Percentiles rank a stretch among this genome's conserved stretches.
phyloP scores from a whole-genome alignment of 1,139 yeast genomes.

The Geotrichum carabidarum region DNA sequence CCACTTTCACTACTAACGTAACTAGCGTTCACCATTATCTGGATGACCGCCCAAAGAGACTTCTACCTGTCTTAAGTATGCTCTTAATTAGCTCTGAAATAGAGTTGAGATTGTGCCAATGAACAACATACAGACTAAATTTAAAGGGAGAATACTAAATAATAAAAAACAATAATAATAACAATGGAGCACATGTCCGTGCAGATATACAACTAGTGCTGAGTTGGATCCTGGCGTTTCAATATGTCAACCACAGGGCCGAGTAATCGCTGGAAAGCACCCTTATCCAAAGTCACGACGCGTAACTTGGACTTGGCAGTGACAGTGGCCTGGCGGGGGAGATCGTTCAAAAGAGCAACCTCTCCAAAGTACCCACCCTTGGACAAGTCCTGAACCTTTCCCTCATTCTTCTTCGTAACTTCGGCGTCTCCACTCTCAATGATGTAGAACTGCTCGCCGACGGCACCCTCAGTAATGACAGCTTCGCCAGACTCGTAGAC shows the following conservation, averaged over 20 bases:
- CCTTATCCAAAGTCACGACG: conserved; percentile 85
- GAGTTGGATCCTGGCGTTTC: conserved; percentile 77
- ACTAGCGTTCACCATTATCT: conserved; percentile 38
- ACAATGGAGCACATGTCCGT: neutral
- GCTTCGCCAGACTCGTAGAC: conserved; percentile 64
- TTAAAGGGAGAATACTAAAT: neutral
- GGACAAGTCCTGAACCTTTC: conserved; percentile 54
- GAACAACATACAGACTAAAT: neutral
- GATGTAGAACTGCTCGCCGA: conserved; percentile 85
- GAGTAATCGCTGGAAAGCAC: conserved; percentile 86
- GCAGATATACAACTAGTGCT: conserved; percentile 16
- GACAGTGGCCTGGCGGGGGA: conserved; percentile 93
- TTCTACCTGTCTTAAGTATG: conserved; percentile 33
- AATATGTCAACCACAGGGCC: conserved; percentile 88
- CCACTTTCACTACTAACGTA: neutral
- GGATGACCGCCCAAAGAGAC: conserved; percentile 46
- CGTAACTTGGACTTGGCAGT: conserved; percentile 69
- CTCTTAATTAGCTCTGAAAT: too few species aligned
- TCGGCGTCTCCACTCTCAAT: conserved; percentile 84
- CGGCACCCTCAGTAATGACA: conserved; percentile 82
- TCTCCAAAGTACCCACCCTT: conserved; percentile 97
- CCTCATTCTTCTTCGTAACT: conserved; percentile 57
- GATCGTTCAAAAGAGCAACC: conserved; percentile 82
- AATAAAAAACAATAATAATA: neutral
- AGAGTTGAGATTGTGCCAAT: too few species aligned